Evolutionary conservation across 2,329 filamentous ascomycete species (phyloP).

Genomic region (Verticillium dahliae): DNA sequence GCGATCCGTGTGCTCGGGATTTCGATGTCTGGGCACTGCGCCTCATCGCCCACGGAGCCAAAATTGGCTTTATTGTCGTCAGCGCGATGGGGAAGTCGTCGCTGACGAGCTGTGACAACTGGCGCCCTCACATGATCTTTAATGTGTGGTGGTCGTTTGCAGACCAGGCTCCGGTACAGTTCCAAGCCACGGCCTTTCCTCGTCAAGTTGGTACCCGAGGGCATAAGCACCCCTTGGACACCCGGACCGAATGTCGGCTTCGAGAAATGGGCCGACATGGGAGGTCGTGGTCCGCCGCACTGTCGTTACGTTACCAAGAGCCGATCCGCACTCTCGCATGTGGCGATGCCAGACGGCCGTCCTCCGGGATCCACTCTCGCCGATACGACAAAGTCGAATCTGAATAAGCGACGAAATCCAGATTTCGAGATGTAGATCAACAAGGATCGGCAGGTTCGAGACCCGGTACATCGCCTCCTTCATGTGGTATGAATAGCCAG

Average conservation of each 20-base stretch:
- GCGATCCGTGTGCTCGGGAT: background rate
- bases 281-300: background rate
- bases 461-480: background rate
- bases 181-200: too few species aligned
- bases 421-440: background rate
- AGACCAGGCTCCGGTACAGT: too few species aligned
- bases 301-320: background rate
- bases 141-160: too few species aligned
- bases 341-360: background rate
- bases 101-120: background rate
- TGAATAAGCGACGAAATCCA: background rate
- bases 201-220: too few species aligned
- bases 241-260: background rate
- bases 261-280: background rate
- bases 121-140: background rate
- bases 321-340: background rate
- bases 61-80: too few species aligned
- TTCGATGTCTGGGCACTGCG: background rate
- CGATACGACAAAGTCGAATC: background rate
- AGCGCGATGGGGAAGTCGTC: too few species aligned
- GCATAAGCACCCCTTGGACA: background rate
- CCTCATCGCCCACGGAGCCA: too few species aligned
- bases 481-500: background rate
- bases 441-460: background rate
- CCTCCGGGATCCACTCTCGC: background rate